phyloP scores from a whole-genome alignment of 2,329 filamentous ascomycete species.

The Colletotrichum abscissum region DNA sequence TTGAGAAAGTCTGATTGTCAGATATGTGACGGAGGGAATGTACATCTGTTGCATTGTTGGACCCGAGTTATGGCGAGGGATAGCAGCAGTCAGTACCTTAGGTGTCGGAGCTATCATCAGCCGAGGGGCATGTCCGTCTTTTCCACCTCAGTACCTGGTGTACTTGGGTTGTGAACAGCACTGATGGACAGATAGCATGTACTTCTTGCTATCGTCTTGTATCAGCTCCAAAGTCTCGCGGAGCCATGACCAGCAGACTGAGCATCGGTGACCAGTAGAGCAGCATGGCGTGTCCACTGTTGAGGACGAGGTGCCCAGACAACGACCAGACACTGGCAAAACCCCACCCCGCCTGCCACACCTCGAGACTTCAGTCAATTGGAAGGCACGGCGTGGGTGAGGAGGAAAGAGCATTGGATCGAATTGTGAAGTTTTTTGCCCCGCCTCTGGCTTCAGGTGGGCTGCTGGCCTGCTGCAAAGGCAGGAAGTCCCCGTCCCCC shows the following conservation, averaged over 20 bases:
- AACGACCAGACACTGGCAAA: not conserved
- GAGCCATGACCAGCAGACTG: not conserved
- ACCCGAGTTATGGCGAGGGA: not conserved
- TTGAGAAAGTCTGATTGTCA: not conserved
- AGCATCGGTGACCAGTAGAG: no score
- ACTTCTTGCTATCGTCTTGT: not conserved
- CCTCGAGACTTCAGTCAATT: not conserved
- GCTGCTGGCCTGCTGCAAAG: not conserved
- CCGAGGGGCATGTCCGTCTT: no score
- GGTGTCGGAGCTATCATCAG: not conserved
- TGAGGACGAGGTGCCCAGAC: not conserved
- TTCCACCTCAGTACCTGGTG: no score
- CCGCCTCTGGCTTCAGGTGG: constrained; percentile 14
- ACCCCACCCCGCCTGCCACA: constrained; percentile 32
- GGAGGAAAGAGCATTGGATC: no score
- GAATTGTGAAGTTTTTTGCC: constrained; percentile 31
- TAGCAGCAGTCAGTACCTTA: not conserved
- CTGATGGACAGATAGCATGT: not conserved
- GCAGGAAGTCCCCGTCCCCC: constrained; percentile 2
- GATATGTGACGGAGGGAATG: not conserved
- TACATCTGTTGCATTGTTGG: not conserved
- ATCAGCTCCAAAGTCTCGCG: constrained; percentile 23
- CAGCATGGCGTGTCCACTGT: no score
- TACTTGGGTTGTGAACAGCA: no score
- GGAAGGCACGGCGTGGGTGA: no score